These are phyloP conservation scores for Coniosporium apollinis DNA, from an alignment of 495 filamentous ascomycete species.

Conservation along the genomic window DNA sequence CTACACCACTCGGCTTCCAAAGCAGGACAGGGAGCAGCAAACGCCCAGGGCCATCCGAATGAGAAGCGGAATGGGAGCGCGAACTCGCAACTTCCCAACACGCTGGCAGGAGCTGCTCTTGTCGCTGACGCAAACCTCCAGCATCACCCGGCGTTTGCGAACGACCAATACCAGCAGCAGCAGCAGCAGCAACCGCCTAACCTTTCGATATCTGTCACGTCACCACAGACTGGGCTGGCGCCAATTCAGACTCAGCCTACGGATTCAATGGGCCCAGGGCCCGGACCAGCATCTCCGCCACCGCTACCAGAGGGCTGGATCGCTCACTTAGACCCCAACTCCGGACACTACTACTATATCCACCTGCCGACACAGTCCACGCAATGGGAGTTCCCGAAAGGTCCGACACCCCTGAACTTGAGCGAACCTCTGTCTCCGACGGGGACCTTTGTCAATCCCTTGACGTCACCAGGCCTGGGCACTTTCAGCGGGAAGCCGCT, in stretches of 20 bases:
- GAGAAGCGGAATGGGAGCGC: constrained; percentile 42
- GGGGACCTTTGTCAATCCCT: constrained; percentile 55
- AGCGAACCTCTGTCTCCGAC: constrained; percentile 70
- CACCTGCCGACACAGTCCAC: constrained; percentile 91
- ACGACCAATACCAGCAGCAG: constrained; percentile 39
- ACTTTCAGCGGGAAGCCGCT: constrained; percentile 53
- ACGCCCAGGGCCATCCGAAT: constrained; percentile 49
- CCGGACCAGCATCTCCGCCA: constrained; percentile 65
- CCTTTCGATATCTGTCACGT: constrained; percentile 13
- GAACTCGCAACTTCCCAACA: not conserved
- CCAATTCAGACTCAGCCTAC: constrained; percentile 21
- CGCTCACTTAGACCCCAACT: constrained; percentile 84
- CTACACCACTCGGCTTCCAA: constrained; percentile 34
- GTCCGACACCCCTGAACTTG: constrained; percentile 66
- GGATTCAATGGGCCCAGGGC: constrained; percentile 30
- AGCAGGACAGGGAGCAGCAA: constrained; percentile 19
- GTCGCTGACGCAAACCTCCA: constrained; percentile 30
- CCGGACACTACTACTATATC: constrained; percentile 97
- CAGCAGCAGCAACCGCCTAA: constrained; percentile 16
- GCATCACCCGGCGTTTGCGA: constrained; percentile 73
- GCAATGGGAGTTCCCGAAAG: constrained; percentile 97
- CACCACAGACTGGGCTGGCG: constrained; percentile 14
- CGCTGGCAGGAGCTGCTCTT: not conserved
- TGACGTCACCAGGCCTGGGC: constrained; percentile 55
- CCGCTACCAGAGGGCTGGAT: constrained; percentile 97